Evolutionary conservation across 257 asterid genomes (phyloP), one percentile per base, ranked within the genome.

Genomic region (Solanum raphanifolium): DNA sequence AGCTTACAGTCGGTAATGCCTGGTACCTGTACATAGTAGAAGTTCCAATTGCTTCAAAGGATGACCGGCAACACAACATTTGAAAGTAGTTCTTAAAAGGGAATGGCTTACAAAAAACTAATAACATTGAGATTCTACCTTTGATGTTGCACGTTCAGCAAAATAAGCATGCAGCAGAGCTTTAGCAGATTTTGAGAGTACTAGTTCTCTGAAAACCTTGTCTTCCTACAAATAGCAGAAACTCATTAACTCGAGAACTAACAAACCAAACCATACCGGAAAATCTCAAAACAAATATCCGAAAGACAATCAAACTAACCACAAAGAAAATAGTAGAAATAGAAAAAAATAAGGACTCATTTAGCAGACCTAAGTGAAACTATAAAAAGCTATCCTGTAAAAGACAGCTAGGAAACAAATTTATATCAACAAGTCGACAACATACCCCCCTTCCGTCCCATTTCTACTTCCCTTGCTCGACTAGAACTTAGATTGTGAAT

Each of bases 161-260:
- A 93, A 92, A 91, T 92, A 94, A 27, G 88, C 71, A 72, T 94
- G 94, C 86, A 94, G 86, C n/a, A 94, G 86, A 86, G 93, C 92
- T 90, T 86, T 91, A 90, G 95, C 90, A 79, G 93, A 87, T 74
- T 87, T 89, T 35, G 96, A 93, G 71, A 91, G 94, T 41, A 94
- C 92, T 86, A 94, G 92, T 84, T 93, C 94, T 43, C 90, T 87
- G 46, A 92, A 84, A 62, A 92, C 94, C 88, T 92, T 91, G 46
- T 91, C 92, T 88, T 92, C 96, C 96, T 92, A 90, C 74, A 83
- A 58, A 65, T 83, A 41, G 11, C 32, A 75, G 83, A 18, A 75
- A 38, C 62, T 52, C 23, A 16, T 75, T 75, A 75, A 75, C 21
- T 23, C 21, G 32, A 36, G 8, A 75, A 38, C 34, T 12, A 39